phyloP scores from a whole-genome alignment of 2,329 filamentous ascomycete species.

The Trichocomaceae sp. region DNA sequence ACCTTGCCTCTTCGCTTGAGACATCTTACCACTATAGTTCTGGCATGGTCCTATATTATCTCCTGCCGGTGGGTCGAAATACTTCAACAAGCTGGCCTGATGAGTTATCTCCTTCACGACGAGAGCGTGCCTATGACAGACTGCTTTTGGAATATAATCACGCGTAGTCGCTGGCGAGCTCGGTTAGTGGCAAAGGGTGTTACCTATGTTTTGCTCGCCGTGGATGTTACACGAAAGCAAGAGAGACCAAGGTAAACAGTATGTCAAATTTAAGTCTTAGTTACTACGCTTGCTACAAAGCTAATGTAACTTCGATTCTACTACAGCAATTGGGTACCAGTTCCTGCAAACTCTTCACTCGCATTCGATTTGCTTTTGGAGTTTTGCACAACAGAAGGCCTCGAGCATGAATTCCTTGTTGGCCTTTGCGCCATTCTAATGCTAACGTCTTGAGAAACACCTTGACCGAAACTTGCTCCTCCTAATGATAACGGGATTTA shows the following conservation, averaged over 20 bases:
- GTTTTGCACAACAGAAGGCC: slow-evolving; percentile 14
- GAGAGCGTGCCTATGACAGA: neutral
- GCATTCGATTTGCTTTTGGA: slow-evolving; percentile 17
- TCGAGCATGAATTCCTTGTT: slow-evolving; percentile 14
- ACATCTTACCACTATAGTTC: slow-evolving; percentile 12
- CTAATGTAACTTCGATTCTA: neutral
- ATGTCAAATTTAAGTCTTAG: neutral
- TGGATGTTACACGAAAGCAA: neutral
- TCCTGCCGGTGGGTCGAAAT: slow-evolving; percentile 20
- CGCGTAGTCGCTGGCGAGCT: slow-evolving; percentile 9
- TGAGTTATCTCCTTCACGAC: slow-evolving; percentile 13
- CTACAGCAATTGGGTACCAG: neutral
- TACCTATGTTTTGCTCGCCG: slow-evolving; percentile 5
- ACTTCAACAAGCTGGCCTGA: slow-evolving; percentile 15
- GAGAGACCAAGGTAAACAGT: neutral
- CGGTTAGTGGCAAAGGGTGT: neutral
- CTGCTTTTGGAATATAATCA: slow-evolving; percentile 14
- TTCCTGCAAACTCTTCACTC: slow-evolving; percentile 11
- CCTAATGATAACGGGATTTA: slow-evolving; percentile 20
- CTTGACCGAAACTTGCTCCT: slow-evolving; percentile 12
- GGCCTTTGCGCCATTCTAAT: slow-evolving; percentile 12
- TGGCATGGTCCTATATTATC: slow-evolving; percentile 20
- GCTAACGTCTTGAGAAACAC: slow-evolving; percentile 13
- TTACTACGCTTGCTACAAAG: neutral
- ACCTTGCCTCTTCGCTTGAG: neutral